Evolutionary conservation across 1,284 basidiomycete species (phyloP).

Genomic region (Malassezia slooffiae): DNA sequence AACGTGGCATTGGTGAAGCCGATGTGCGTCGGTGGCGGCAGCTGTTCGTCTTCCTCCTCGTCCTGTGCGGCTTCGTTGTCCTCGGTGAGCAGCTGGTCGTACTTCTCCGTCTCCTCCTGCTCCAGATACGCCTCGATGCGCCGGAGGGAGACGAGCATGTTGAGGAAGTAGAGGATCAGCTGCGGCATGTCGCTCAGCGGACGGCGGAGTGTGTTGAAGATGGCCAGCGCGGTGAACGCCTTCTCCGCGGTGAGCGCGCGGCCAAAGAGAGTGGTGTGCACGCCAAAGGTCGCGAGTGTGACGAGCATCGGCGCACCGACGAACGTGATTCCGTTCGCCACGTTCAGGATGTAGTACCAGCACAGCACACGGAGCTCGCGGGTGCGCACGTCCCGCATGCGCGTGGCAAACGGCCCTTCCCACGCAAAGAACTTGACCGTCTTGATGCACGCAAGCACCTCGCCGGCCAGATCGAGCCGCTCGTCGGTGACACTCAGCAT

Average conservation of each 20-base stretch:
- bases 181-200: slow-evolving; percentile 38
- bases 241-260: slow-evolving; percentile 49
- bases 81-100: slow-evolving; percentile 48
- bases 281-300: slow-evolving; percentile 59
- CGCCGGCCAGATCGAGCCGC: slow-evolving; percentile 52
- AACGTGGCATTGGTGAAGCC: slow-evolving; percentile 52
- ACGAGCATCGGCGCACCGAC: slow-evolving; percentile 56
- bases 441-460: slow-evolving; percentile 53
- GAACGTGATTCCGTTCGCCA: slow-evolving; percentile 47
- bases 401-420: slow-evolving; percentile 48
- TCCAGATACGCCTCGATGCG: slow-evolving; percentile 50
- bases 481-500: slow-evolving; percentile 52
- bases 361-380: slow-evolving; percentile 50
- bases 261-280: slow-evolving; percentile 53
- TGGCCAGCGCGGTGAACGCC: slow-evolving; percentile 52
- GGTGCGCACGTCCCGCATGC: slow-evolving; percentile 49
- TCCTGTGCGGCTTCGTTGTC: slow-evolving; percentile 25
- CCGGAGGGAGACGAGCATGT: slow-evolving; percentile 41
- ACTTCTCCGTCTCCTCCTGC: slow-evolving; percentile 54
- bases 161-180: slow-evolving; percentile 50
- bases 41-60: neutral
- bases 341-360: slow-evolving; percentile 48
- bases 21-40: slow-evolving; percentile 39
- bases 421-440: slow-evolving; percentile 58
- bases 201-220: slow-evolving; percentile 48